Conservation (phyloP, 2,329 filamentous ascomycete species). For the Cladophialophora psammophila region DNA sequence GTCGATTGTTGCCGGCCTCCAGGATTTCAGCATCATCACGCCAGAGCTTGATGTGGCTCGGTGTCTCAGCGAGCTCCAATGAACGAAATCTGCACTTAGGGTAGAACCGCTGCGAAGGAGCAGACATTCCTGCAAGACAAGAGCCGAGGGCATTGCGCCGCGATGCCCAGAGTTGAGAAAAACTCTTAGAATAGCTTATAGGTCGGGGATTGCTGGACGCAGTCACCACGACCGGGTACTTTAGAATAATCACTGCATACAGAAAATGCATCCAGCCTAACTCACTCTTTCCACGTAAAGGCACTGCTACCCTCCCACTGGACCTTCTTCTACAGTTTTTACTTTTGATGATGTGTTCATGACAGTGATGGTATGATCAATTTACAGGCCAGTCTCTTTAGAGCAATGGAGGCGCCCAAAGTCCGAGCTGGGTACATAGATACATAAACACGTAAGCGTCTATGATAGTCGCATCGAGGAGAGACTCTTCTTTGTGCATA, state of each 20-base stretch:
- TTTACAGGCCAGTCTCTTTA: constrained; percentile 12
- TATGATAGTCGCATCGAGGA: constrained; percentile 10
- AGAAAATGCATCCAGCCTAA: too few species aligned
- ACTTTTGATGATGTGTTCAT: not conserved
- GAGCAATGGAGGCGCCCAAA: constrained; percentile 6
- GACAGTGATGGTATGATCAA: constrained; percentile 7
- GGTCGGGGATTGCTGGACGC: too few species aligned
- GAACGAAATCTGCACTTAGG: not conserved
- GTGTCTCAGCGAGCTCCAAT: not conserved
- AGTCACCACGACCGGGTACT: too few species aligned
- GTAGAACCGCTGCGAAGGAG: not conserved
- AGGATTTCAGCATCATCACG: not conserved
- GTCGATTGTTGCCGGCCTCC: too few species aligned
- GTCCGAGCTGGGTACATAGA: constrained; percentile 14
- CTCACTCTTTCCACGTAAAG: too few species aligned
- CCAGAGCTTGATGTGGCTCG: not conserved
- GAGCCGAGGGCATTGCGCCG: not conserved
- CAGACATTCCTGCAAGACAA: not conserved
- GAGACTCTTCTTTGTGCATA: constrained; percentile 18
- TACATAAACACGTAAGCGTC: constrained; percentile 17
- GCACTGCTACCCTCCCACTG: too few species aligned
- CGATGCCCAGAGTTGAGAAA: too few species aligned
- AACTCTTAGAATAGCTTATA: too few species aligned
- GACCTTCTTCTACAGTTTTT: too few species aligned
- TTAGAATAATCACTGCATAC: too few species aligned